Evolutionary conservation across 2,329 filamentous ascomycete genomes (phyloP).

Genomic region (Arthrinium puccinioides): DNA sequence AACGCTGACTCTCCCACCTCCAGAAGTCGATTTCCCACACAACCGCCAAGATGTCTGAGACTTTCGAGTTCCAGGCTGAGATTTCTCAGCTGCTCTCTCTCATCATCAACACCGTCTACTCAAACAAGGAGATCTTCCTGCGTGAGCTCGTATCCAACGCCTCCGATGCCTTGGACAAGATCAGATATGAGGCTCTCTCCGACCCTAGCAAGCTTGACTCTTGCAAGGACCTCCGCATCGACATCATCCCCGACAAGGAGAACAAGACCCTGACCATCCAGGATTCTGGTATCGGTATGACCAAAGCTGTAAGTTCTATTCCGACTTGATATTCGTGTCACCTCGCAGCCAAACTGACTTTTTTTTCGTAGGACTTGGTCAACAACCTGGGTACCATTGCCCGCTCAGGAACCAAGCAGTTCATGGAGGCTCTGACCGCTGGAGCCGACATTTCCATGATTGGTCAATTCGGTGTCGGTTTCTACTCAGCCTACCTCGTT

Average conservation of each 20-base stretch:
- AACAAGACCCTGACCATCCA: constrained; percentile 95
- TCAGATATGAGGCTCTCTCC: constrained; percentile 96
- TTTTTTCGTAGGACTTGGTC: constrained; percentile 70
- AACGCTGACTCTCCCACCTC: no score
- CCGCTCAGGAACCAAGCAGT: constrained; percentile 98
- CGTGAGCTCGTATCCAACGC: constrained; percentile 97
- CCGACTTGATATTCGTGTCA: no score
- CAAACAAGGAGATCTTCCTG: constrained; percentile 99
- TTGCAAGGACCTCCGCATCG: constrained; percentile 96
- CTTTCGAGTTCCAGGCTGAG: constrained; percentile 99
- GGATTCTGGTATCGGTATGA: constrained; percentile 99
- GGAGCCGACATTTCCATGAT: constrained; percentile 99
- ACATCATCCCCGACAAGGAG: constrained; percentile 97
- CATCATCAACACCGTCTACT: constrained; percentile 99
- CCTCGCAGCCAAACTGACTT: constrained; percentile 28
- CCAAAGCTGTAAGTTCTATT: constrained; percentile 89
- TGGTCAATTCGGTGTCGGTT: constrained; percentile 99
- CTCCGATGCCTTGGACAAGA: constrained; percentile 99
- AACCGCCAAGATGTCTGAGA: constrained; percentile 73
- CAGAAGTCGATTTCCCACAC: constrained; percentile 9
- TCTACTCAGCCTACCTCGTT: constrained; percentile 99
- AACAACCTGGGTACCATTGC: constrained; percentile 99
- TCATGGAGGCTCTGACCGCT: constrained; percentile 98
- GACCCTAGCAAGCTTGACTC: constrained; percentile 96
- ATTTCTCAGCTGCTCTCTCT: constrained; percentile 99